Evolutionary conservation across 2,329 filamentous ascomycete genomes (phyloP), one percentile per base, ranked within the genome.

Genomic region (Alternaria angustiovoidea): DNA sequence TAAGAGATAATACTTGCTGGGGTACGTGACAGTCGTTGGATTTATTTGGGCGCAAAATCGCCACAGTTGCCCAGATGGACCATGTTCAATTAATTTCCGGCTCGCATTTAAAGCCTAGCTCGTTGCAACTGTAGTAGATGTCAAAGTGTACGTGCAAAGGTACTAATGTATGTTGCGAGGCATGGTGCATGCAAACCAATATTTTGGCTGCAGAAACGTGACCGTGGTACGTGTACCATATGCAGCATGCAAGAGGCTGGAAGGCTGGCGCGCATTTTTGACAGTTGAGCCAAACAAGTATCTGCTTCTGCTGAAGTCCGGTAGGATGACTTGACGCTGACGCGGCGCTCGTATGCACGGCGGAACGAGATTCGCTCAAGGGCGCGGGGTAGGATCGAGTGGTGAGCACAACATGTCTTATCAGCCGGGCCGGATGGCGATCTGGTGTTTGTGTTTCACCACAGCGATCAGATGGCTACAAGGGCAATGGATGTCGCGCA

Each of bases 371-470:
- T 57, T 57, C 22, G 48, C 43, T 30, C 46, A 20, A 18, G 39
- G 49, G 26, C 39, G 49, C 55, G 55, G 55, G 55, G 55, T 54
- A 58, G 41, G 55, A 41, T 24, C 49, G 41, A 54, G 49, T 39
- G 26, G 48, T 54, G 55, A 26, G 49, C 55, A 52, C 43, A 24
- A 36, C 55, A 47, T 49, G 36, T 18, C 32, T 52, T 47, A 20
- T 54, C 34, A 52, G 42, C 30, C 18, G 49, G 41, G 49, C n/a
- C 55, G 24, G 30, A 59, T 49, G 57, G 34, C 51, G 24, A 49
- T 48, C 14, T 49, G n/a, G 38, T 55, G 57, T 42, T 38, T 18
- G 51, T 54, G 57, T 59, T 59, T 59, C 57, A 59, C 44, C n/a
- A 57, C 48, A 32, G 39, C 54, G 36, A 24, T 39, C 53, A 53